These are phyloP conservation scores for Skeletonema tropicum DNA, from an alignment of 108 stramenopile species.

Conservation along the genomic window DNA sequence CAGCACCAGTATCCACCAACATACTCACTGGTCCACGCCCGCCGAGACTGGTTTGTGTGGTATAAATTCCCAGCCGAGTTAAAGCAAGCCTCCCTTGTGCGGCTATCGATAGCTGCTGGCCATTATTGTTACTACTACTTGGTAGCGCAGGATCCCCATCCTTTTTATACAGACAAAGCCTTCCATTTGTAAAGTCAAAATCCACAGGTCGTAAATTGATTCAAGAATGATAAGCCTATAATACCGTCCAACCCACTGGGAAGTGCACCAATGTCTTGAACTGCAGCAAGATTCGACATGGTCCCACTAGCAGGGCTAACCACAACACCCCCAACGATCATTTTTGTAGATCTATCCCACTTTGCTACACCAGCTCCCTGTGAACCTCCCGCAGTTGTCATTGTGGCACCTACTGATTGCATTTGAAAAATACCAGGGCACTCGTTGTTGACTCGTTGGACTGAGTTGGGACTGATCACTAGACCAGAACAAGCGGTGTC, in stretches of 20 bases:
- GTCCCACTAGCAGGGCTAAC: slow-evolving; percentile 4
- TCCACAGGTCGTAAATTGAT: slow-evolving; percentile 61
- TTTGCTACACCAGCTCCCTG: slow-evolving; percentile 54
- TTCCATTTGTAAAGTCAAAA: slow-evolving; percentile 58
- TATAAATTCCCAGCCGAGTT: slow-evolving; percentile 63
- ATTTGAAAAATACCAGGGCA: slow-evolving; percentile 30
- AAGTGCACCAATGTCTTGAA: slow-evolving; percentile 79
- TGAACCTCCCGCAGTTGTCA: slow-evolving; percentile 69
- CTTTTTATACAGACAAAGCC: slow-evolving; percentile 46
- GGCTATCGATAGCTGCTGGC: slow-evolving; percentile 19
- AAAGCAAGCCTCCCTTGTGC: slow-evolving; percentile 47
- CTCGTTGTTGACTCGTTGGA: slow-evolving; percentile 42
- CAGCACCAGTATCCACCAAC: slow-evolving; percentile 78
- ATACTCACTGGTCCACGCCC: slow-evolving; percentile 75
- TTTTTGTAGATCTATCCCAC: slow-evolving; percentile 40
- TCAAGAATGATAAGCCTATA: slow-evolving; percentile 77
- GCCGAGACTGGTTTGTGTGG: slow-evolving; percentile 59
- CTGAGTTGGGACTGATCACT: slow-evolving; percentile 62
- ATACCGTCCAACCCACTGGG: slow-evolving; percentile 76
- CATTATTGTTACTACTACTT: slow-evolving; percentile 4
- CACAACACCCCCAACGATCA: slow-evolving; percentile 44
- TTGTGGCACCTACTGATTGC: slow-evolving; percentile 52
- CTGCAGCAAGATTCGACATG: slow-evolving; percentile 54
- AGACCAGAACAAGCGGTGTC: slow-evolving; percentile 87
- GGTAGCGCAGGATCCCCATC: slow-evolving; percentile 8